Percentiles rank a stretch among this genome's conserved stretches.
phyloP scores from a whole-genome alignment of 345 rosid species.

The Erysimum cheiranthoides region DNA sequence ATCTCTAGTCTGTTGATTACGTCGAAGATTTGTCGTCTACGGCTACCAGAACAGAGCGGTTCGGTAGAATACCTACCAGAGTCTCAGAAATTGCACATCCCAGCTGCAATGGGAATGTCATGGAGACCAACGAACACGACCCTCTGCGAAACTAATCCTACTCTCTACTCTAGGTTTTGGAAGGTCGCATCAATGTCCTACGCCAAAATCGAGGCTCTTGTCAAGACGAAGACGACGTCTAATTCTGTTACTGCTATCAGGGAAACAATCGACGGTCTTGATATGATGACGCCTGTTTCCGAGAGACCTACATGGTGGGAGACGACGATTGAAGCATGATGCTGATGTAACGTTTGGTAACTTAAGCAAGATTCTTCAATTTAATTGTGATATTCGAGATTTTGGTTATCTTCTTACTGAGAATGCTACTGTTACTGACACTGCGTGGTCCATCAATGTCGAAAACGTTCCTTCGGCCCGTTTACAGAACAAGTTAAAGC shows the following conservation, averaged over 20 bases:
- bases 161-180: conserved; percentile 1
- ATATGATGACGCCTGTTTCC: too few species aligned
- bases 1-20: neutral
- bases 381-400: conserved; percentile 4
- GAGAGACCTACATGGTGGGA: neutral
- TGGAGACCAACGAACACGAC: neutral
- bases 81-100: too few species aligned
- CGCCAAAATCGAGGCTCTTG: too few species aligned
- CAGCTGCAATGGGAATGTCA: too few species aligned
- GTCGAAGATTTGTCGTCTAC: neutral
- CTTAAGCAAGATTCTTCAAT: neutral
- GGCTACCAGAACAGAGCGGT: neutral
- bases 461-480: neutral
- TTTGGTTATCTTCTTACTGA: conserved; percentile 6
- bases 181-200: too few species aligned
- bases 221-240: too few species aligned
- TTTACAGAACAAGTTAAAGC: conserved; percentile 6
- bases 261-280: too few species aligned
- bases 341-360: conserved; percentile 5
- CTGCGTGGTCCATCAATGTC: neutral
- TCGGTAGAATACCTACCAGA: too few species aligned
- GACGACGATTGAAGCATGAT: neutral
- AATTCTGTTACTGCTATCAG: too few species aligned
- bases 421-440: neutral
- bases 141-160: neutral